Percentiles rank a stretch among this genome's conserved stretches.
Evolutionary conservation across 306 rosid species (phyloP).

Genomic region (Mimosa pudica): DNA sequence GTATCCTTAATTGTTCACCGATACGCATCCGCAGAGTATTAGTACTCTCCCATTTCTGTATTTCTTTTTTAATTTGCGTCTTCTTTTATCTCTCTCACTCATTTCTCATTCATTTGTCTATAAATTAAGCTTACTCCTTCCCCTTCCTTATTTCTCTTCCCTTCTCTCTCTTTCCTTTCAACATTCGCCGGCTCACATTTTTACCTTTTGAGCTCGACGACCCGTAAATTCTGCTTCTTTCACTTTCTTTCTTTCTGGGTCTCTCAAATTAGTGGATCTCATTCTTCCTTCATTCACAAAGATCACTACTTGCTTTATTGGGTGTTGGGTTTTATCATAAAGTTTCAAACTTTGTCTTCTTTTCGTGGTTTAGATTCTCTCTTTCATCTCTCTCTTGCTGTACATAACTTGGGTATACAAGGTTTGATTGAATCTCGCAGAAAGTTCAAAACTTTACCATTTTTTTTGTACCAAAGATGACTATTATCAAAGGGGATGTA

Average conservation of each 20-base stretch:
- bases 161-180: background rate
- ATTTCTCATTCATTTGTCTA: conserved; percentile 23
- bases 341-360: conserved; percentile 27
- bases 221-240: background rate
- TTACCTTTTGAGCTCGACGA: conserved; percentile 16
- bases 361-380: conserved; percentile 31
- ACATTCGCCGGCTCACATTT: background rate
- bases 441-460: conserved; percentile 32
- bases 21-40: no score
- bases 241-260: background rate
- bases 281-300: conserved; percentile 6
- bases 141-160: conserved; percentile 3
- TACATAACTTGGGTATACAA: conserved; percentile 13
- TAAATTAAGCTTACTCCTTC: conserved; percentile 34
- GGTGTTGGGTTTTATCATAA: background rate
- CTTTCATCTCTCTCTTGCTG: conserved; percentile 18
- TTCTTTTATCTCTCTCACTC: background rate
- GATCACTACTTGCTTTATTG: conserved; percentile 21
- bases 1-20: no score
- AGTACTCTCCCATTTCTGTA: no score
- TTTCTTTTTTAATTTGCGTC: conserved; percentile 29
- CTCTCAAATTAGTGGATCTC: conserved; percentile 21
- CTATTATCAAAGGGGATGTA: conserved; percentile 53
- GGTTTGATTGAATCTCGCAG: conserved; percentile 32
- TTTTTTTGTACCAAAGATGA: conserved; percentile 47